Conservation (phyloP, 208 protist genomes). For the Porcisia hertigi region DNA sequence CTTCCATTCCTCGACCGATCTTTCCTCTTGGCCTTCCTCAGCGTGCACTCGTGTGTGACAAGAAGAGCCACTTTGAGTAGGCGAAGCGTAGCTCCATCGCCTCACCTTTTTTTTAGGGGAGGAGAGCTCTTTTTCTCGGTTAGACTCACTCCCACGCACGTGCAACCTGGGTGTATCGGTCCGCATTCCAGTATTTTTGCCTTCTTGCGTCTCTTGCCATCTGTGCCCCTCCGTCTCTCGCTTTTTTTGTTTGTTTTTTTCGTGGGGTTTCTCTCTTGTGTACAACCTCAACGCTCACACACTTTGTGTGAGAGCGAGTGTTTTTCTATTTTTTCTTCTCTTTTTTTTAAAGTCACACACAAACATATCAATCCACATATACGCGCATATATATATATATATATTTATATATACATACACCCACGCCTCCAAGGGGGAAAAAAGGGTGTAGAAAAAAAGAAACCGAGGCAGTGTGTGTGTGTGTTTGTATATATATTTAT, state of each 20-base stretch:
- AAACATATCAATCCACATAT: not conserved
- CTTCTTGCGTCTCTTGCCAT: not conserved
- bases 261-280: not conserved
- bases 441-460: not conserved
- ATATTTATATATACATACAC: not conserved
- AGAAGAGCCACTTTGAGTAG: not conserved
- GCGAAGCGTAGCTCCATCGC: not conserved
- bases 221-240: not conserved
- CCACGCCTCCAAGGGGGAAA: too few relatives aligned
- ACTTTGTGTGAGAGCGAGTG: not conserved
- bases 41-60: not conserved
- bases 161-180: too few relatives aligned
- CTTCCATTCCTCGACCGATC: not conserved
- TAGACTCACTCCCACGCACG: not conserved
- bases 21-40: not conserved
- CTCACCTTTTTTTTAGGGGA: not conserved
- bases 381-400: not conserved
- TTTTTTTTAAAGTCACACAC: too few relatives aligned
- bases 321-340: not conserved
- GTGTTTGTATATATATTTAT: not conserved
- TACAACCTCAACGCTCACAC: not conserved
- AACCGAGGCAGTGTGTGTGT: not conserved
- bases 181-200: not conserved
- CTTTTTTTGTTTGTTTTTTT: conserved; percentile 4
- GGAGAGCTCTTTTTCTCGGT: not conserved